phyloP scores from a whole-genome alignment of 441 rosid genomes.

The Isatis lusitanica region DNA sequence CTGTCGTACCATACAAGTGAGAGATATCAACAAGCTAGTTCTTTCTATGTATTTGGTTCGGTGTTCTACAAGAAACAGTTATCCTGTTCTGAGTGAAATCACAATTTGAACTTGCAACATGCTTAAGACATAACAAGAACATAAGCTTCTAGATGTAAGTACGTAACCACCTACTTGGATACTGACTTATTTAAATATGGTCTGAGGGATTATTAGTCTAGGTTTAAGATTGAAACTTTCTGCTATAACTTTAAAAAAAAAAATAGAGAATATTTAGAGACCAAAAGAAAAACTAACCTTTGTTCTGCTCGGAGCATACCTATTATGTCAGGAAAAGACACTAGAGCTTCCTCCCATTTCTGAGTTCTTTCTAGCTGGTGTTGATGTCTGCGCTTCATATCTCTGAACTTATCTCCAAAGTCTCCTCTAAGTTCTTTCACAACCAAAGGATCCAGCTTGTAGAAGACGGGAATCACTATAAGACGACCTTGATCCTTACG shows the following conservation, averaged over 20 bases:
- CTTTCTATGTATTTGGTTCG: neutral
- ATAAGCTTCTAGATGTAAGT: neutral
- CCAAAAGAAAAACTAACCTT: neutral
- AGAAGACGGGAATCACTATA: conserved; percentile 9
- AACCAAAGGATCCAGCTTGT: neutral
- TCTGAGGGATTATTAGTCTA: neutral
- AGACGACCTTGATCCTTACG: neutral
- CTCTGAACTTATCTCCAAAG: conserved; percentile 1
- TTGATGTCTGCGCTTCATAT: neutral
- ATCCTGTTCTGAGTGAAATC: neutral
- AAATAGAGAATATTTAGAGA: neutral
- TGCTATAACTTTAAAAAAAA: neutral
- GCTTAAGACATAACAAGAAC: neutral
- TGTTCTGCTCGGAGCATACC: neutral
- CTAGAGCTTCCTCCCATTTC: conserved; percentile 12
- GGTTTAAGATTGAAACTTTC: neutral
- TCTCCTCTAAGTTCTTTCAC: neutral
- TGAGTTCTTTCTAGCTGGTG: neutral
- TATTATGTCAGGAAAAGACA: neutral
- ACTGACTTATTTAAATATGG: neutral
- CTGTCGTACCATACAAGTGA: neutral
- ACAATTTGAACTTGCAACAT: neutral
- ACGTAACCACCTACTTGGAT: neutral
- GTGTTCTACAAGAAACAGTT: neutral
- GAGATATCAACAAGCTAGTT: neutral